These are phyloP conservation scores for Emergomyces orientalis DNA, from an alignment of 2,329 filamentous ascomycete species.

Conservation along the genomic window DNA sequence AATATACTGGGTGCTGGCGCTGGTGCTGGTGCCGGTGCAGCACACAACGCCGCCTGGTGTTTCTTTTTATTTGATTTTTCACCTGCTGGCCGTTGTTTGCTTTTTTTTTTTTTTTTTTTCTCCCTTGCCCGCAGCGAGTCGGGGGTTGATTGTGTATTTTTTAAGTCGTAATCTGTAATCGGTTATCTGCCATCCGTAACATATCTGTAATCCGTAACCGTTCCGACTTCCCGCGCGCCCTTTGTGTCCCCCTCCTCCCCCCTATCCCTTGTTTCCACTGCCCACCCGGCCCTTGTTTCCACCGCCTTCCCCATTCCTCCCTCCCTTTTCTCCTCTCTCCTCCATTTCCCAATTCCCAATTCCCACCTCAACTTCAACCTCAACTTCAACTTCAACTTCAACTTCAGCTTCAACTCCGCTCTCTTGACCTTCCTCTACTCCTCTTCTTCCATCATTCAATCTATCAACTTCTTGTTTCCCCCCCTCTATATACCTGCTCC, in stretches of 20 bases:
- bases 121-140: no score
- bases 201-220: no score
- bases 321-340: conserved; percentile 39
- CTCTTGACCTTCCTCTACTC: neutral
- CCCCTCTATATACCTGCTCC: neutral
- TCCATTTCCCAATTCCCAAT: conserved; percentile 10
- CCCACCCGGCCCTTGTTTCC: conserved; percentile 11
- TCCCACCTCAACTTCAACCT: neutral
- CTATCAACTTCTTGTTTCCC: no score
- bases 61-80: no score
- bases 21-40: no score
- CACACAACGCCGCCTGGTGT: no score
- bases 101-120: neutral
- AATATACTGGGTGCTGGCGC: no score
- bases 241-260: conserved; percentile 8
- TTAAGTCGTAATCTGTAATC: no score
- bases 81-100: no score
- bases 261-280: conserved; percentile 9
- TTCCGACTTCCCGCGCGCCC: no score
- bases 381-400: conserved; percentile 14
- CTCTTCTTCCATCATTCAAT: neutral
- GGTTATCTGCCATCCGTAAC: no score
- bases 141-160: no score
- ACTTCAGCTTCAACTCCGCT: conserved; percentile 16
- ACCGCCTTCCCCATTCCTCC: conserved; percentile 45